Conservation (phyloP, 2,329 filamentous ascomycete genomes). For the Sarocladium brachiariae region DNA sequence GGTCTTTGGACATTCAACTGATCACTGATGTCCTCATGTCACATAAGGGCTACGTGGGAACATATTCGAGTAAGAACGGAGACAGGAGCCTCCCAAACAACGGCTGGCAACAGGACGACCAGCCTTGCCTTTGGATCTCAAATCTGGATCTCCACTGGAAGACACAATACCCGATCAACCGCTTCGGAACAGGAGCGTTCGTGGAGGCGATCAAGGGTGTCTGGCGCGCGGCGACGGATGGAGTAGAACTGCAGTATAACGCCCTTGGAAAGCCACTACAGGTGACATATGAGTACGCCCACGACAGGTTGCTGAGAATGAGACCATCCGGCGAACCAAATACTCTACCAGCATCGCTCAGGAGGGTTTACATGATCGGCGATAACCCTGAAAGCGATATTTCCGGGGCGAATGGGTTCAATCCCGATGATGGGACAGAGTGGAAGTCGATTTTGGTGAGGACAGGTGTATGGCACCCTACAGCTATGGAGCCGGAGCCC, state of each 20-base stretch:
- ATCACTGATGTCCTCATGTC: conserved; percentile 80
- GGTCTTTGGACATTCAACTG: conserved; percentile 83
- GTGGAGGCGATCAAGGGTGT: conserved; percentile 73
- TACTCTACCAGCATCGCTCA: conserved; percentile 44
- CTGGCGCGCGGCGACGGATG: conserved; percentile 66
- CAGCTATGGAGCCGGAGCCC: conserved; percentile 38
- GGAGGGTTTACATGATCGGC: conserved; percentile 87
- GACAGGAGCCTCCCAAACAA: conserved; percentile 55
- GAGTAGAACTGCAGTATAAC: conserved; percentile 51
- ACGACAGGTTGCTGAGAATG: conserved; percentile 59
- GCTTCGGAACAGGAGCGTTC: conserved; percentile 89
- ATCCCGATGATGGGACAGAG: conserved; percentile 57
- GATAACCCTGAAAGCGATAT: conserved; percentile 90
- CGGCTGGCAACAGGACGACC: conserved; percentile 77
- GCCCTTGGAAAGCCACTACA: conserved; percentile 78
- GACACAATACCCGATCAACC: conserved; percentile 73
- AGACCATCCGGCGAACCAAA: conserved; percentile 19
- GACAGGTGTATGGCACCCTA: conserved; percentile 65
- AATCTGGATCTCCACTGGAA: conserved; percentile 91
- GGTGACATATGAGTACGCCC: conserved; percentile 74
- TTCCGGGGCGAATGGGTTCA: conserved; percentile 71
- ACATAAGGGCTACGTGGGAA: conserved; percentile 70
- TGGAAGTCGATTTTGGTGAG: conserved; percentile 74
- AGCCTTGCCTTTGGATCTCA: conserved; percentile 78
- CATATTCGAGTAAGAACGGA: conserved; percentile 67